These are phyloP conservation scores for Aspergillus glaucus DNA, from an alignment of 2,329 filamentous ascomycete species.

Conservation along the genomic window DNA sequence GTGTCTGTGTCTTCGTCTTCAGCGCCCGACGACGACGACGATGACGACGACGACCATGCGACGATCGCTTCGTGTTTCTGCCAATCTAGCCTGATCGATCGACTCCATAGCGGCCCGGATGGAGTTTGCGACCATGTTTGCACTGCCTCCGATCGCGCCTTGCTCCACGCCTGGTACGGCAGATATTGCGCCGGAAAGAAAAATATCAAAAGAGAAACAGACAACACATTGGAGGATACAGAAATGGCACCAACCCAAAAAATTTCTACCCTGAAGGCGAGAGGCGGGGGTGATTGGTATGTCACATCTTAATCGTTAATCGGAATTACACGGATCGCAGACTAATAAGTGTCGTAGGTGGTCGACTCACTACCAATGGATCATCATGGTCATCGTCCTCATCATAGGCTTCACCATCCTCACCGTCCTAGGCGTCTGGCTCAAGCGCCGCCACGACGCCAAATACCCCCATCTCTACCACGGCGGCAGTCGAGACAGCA, in stretches of 20 bases:
- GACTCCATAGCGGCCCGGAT: constrained; percentile 51
- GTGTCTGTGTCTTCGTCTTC: constrained; percentile 35
- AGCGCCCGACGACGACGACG: constrained; percentile 32
- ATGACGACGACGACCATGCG: constrained; percentile 48
- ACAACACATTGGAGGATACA: not conserved
- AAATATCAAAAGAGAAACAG: constrained; percentile 28
- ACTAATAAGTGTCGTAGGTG: constrained; percentile 12
- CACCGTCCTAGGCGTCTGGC: constrained; percentile 62
- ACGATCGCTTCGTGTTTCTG: constrained; percentile 63
- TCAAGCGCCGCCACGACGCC: constrained; percentile 67
- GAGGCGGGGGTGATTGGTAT: constrained; percentile 6
- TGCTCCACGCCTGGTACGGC: constrained; percentile 65
- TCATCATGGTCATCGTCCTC: constrained; percentile 72
- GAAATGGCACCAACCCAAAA: not conserved
- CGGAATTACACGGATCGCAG: not conserved
- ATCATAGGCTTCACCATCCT: constrained; percentile 61
- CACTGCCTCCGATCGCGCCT: constrained; percentile 46
- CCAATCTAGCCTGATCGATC: constrained; percentile 52
- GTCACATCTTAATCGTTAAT: not conserved
- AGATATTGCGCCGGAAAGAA: constrained; percentile 53
- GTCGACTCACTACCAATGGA: constrained; percentile 67
- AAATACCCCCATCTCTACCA: constrained; percentile 41
- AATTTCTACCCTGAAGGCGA: constrained; percentile 5
- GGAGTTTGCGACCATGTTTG: constrained; percentile 61
- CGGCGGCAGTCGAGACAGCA: constrained; percentile 14